phyloP scores from a whole-genome alignment of 805 yeast genomes.

The Sugiyamaella qingdaonensis region DNA sequence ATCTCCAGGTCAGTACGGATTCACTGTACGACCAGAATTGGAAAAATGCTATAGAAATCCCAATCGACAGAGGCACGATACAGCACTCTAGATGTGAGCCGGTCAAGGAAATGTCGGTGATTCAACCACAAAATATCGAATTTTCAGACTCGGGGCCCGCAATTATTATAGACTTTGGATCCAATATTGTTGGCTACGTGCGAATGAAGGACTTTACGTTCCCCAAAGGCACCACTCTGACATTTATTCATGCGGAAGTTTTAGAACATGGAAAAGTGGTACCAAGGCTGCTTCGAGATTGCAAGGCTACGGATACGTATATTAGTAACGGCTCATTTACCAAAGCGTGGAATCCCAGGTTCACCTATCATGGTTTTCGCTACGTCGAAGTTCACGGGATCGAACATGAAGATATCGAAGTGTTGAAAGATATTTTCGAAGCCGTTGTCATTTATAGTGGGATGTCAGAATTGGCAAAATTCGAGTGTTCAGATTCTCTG shows the following conservation, averaged over 20 bases:
- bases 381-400: constrained; percentile 20
- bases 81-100: background rate
- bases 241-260: constrained; percentile 26
- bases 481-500: constrained; percentile 23
- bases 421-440: constrained; percentile 16
- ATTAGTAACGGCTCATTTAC: constrained; percentile 20
- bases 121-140: background rate
- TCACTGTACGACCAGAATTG: constrained; percentile 5
- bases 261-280: constrained; percentile 29
- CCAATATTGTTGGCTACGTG: constrained; percentile 26
- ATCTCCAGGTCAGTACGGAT: constrained; percentile 21
- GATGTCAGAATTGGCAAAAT: constrained; percentile 22
- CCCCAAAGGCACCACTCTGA: constrained; percentile 20
- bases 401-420: constrained; percentile 23
- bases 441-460: constrained; percentile 21
- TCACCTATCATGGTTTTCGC: constrained; percentile 28
- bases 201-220: constrained; percentile 19
- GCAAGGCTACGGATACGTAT: constrained; percentile 23
- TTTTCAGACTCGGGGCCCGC: constrained; percentile 20
- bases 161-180: constrained; percentile 28
- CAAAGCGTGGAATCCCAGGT: constrained; percentile 21
- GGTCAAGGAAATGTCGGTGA: background rate
- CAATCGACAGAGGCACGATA: background rate
- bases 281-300: constrained; percentile 25
- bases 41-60: background rate